Conservation (phyloP, 129 eudicot species). For the Helianthus tuberosus region DNA sequence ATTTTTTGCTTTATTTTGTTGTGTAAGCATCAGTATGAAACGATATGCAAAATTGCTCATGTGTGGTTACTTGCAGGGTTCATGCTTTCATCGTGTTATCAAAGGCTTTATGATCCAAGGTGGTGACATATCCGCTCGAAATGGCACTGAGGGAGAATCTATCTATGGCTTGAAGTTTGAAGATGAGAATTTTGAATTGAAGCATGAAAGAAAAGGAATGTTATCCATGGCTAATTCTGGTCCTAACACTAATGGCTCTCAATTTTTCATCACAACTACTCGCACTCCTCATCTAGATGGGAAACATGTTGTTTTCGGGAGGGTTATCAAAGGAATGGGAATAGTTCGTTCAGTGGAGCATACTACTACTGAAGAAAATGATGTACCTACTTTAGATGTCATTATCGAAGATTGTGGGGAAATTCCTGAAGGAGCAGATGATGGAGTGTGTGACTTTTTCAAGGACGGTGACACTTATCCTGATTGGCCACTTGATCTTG, state of each 20-base stretch:
- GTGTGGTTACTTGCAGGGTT: constrained; percentile 54
- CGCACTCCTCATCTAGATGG: constrained; percentile 84
- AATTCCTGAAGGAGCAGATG: constrained; percentile 85
- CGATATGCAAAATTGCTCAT: background rate
- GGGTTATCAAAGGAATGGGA: constrained; percentile 88
- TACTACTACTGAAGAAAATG: constrained; percentile 46
- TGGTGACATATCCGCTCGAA: constrained; percentile 75
- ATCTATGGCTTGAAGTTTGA: constrained; percentile 83
- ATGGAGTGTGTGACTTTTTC: constrained; percentile 78
- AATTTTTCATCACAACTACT: constrained; percentile 75
- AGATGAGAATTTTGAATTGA: constrained; percentile 87
- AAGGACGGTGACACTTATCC: constrained; percentile 89
- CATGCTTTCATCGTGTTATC: constrained; percentile 71
- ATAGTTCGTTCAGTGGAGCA: constrained; percentile 80
- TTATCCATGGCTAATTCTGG: constrained; percentile 93
- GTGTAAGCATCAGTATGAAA: background rate
- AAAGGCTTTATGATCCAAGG: constrained; percentile 92
- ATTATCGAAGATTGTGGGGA: constrained; percentile 88
- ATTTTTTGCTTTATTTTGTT: constrained; percentile 9
- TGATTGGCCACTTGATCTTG: constrained; percentile 95
- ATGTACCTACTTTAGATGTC: constrained; percentile 60
- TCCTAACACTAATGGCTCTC: constrained; percentile 87
- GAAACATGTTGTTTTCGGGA: constrained; percentile 90
- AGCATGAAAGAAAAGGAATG: constrained; percentile 94
- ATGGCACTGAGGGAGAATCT: constrained; percentile 81